A percentile compares a stretch with the other conserved stretches of the same genome.
Evolutionary conservation across 306 rosid genomes (phyloP).

Genomic region (Quercus alba): DNA sequence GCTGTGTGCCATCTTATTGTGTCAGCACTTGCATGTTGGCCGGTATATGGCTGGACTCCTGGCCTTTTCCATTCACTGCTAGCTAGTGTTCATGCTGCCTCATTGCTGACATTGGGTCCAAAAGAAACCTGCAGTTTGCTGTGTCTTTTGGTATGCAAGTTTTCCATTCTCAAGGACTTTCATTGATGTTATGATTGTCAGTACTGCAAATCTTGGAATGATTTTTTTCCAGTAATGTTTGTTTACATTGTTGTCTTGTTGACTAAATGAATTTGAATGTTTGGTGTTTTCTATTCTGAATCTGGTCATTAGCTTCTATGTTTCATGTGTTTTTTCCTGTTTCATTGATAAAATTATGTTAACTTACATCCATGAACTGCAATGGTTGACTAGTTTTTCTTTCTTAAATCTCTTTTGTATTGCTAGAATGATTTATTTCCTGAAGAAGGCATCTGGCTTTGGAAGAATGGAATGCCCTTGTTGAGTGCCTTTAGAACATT

Average conservation of each 20-base stretch:
- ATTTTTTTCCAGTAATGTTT: neutral
- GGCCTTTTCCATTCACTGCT: conserved; percentile 87
- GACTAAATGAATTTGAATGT: neutral
- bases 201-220: neutral
- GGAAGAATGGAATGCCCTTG: conserved; percentile 92
- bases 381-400: conserved; percentile 17
- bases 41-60: conserved; percentile 93
- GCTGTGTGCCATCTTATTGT: conserved; percentile 86
- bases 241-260: neutral
- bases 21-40: conserved; percentile 95
- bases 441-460: conserved; percentile 85
- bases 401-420: conserved; percentile 15
- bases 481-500: conserved; percentile 77
- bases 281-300: neutral
- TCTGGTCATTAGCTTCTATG: neutral
- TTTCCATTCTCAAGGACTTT: neutral
- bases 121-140: conserved; percentile 97
- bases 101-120: conserved; percentile 82
- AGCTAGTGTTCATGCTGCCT: conserved; percentile 68
- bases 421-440: conserved; percentile 92
- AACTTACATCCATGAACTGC: neutral
- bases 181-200: neutral
- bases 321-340: conserved; percentile 6
- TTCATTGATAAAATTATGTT: conserved; percentile 11
- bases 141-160: conserved; percentile 75